These are phyloP conservation scores for Phoma sp. DNA, from an alignment of 2,329 filamentous ascomycete species.

Conservation along the genomic window DNA sequence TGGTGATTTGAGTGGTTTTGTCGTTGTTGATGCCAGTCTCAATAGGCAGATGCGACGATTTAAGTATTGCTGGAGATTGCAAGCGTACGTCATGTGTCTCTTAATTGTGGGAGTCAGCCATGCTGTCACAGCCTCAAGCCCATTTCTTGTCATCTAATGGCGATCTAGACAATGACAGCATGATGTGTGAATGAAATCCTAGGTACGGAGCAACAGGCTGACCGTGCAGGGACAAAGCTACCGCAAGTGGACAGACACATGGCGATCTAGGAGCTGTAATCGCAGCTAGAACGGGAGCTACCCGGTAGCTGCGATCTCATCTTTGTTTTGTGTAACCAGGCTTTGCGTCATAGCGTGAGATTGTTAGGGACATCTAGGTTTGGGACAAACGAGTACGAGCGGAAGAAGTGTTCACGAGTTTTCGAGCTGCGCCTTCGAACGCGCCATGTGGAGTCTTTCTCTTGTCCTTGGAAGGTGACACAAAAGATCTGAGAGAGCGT, in stretches of 20 bases:
- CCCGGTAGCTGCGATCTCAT: background rate
- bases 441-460: too few species aligned
- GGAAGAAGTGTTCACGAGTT: too few species aligned
- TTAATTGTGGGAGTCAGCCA: background rate
- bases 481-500: background rate
- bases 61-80: constrained; percentile 17
- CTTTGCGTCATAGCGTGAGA: constrained; percentile 5
- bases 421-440: too few species aligned
- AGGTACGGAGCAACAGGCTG: constrained; percentile 7
- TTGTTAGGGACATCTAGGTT: background rate
- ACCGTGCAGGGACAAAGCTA: constrained; percentile 9
- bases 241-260: constrained; percentile 16
- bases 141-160: constrained; percentile 9
- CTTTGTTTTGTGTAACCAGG: constrained; percentile 1
- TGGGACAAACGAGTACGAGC: background rate
- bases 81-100: constrained; percentile 21
- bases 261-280: constrained; percentile 20
- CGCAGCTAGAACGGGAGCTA: constrained; percentile 24
- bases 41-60: background rate
- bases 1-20: background rate
- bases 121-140: constrained; percentile 3
- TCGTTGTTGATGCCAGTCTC: background rate
- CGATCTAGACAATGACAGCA: constrained; percentile 30
- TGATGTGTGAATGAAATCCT: constrained; percentile 11
- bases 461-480: too few species aligned